Evolutionary conservation across 495 filamentous ascomycete genomes (phyloP), one percentile per base, ranked within the genome.

Genomic region (Penicillium egyptiacum): DNA sequence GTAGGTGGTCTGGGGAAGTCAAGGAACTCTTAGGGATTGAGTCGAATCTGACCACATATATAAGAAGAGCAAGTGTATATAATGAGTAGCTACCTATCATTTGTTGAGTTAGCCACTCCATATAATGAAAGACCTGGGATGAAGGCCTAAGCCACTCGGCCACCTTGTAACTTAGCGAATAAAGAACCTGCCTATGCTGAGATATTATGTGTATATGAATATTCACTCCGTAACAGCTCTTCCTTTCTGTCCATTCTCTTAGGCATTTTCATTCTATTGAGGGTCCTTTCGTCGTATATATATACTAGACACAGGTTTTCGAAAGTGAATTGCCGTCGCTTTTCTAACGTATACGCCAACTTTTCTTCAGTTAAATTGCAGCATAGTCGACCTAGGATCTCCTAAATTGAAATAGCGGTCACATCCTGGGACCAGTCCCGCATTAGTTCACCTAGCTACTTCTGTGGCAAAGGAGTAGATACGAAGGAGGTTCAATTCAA

Each of bases 1-100:
- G 1, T 56, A 40, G 53, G 53, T 30, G 53, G 53, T 4, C 26
- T 56, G 22, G 53, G 53, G 5, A 56, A 48, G 42, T 48, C 53
- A 20, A 49, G 22, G 25, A 33, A 31, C 3, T 19, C n/a, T 35
- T 35, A 35, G 31, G 12, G 16, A 35, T 4, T 35, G 3, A 12
- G 10, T 31, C 9, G 30, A 1, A 31, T 3, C 9, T 31, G 30
- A 31, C 10, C 10, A 31, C 9, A 12, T 10, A 12, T 31, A 31
- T 31, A 11, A 12, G 10, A 11, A 31, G 8, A 31, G 1, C 30
- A 31, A 31, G 9, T 31, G 10, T 31, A n/a, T n/a, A n/a, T n/a
- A n/a, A n/a, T n/a, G 30, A 31, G 10, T 12, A 3, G 30, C 30
- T 31, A 11, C 8, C 30, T 35, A 12, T 16, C 5, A 35, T 35